Conservation (phyloP, 495 filamentous ascomycete species). For the Podospora anserina region DNA sequence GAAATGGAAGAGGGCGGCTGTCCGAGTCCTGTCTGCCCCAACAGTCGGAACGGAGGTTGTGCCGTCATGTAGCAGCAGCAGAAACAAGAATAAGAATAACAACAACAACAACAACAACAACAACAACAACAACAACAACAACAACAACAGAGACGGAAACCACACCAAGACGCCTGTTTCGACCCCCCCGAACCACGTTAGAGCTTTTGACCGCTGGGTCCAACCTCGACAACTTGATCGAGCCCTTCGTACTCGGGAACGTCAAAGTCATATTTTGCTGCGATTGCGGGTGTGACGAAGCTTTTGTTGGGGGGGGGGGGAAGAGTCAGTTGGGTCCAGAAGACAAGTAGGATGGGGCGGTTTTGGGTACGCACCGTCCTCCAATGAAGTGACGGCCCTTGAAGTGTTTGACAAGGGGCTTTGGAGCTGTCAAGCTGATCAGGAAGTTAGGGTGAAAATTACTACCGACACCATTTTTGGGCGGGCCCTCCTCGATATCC, state of each 20-base stretch:
- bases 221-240: slow-evolving; percentile 84
- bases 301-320: slow-evolving; percentile 37
- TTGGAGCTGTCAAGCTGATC: slow-evolving; percentile 90
- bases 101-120: no score
- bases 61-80: slow-evolving; percentile 37
- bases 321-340: slow-evolving; percentile 21
- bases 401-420: slow-evolving; percentile 84
- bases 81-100: no score
- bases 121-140: no score
- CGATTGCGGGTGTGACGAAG: slow-evolving; percentile 75
- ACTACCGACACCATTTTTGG: slow-evolving; percentile 69
- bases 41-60: slow-evolving; percentile 48
- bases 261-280: slow-evolving; percentile 83
- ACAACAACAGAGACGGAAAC: no score
- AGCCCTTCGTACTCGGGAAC: slow-evolving; percentile 80
- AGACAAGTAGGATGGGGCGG: background rate
- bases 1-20: slow-evolving; percentile 49
- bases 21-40: slow-evolving; percentile 49
- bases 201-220: slow-evolving; percentile 56
- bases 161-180: no score
- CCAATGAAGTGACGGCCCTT: slow-evolving; percentile 85
- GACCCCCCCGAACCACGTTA: slow-evolving; percentile 27
- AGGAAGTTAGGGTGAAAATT: slow-evolving; percentile 74
- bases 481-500: slow-evolving; percentile 86
- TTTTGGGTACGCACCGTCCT: slow-evolving; percentile 53